Conservation (phyloP, 2,329 filamentous ascomycete genomes). For the Plenodomus lindquistii region DNA sequence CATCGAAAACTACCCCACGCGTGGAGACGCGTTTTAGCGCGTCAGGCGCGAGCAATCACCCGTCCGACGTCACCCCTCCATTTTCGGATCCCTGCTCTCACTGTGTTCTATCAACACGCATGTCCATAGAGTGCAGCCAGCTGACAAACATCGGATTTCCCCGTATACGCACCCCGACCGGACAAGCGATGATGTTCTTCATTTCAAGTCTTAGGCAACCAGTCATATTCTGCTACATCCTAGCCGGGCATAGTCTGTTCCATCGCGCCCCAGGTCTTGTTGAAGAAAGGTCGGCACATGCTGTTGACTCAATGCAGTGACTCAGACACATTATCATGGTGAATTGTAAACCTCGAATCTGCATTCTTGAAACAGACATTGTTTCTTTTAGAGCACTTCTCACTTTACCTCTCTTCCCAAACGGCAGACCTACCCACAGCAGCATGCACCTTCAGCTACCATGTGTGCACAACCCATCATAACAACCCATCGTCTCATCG, state of each 20-base stretch:
- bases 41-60: slow-evolving; percentile 15
- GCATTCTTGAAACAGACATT: too few species aligned
- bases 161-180: background rate
- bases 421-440: slow-evolving; percentile 23
- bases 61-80: slow-evolving; percentile 13
- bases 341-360: background rate
- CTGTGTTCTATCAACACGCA: background rate
- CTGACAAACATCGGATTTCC: background rate
- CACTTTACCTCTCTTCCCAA: too few species aligned
- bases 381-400: too few species aligned
- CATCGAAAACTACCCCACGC: slow-evolving; percentile 12
- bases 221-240: slow-evolving; percentile 7
- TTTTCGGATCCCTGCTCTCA: background rate
- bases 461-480: slow-evolving; percentile 30
- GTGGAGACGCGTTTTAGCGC: slow-evolving; percentile 32
- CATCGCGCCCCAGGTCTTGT: background rate
- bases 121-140: background rate
- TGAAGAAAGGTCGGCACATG: background rate
- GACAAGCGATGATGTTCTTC: background rate
- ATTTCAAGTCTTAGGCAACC: background rate
- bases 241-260: slow-evolving; percentile 9
- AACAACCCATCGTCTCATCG: slow-evolving; percentile 28
- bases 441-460: slow-evolving; percentile 14
- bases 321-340: background rate
- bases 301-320: background rate